phyloP scores from a whole-genome alignment of 805 yeast species.

The Starmerella potacharoeniae region DNA sequence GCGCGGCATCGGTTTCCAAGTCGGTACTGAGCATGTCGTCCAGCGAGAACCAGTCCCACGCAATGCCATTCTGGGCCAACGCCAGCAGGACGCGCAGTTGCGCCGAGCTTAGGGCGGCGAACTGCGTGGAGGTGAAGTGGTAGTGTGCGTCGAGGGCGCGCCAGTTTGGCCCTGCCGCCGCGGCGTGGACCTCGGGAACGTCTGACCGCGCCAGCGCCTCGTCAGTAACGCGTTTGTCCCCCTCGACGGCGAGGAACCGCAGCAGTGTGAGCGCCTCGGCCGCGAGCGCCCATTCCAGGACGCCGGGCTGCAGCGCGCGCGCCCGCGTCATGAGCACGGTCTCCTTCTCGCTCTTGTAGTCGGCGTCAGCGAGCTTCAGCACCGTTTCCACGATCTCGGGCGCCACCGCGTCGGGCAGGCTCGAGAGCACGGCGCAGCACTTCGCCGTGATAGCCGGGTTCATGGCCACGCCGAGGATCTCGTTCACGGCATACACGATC shows the following conservation, averaged over 20 bases:
- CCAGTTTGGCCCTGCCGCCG: not conserved
- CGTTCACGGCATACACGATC: not conserved
- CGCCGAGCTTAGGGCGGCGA: not conserved
- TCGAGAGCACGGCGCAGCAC: not conserved
- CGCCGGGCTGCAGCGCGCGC: not conserved
- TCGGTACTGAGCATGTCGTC: not conserved
- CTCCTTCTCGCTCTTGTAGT: not conserved
- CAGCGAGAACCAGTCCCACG: conserved; percentile 4
- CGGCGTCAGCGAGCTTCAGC: not conserved
- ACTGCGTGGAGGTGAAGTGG: not conserved
- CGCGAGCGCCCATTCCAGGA: conserved; percentile 11
- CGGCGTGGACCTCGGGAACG: conserved; percentile 9
- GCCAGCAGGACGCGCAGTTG: conserved; percentile 2
- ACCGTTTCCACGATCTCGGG: not conserved
- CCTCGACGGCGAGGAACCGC: not conserved
- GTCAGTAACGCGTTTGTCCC: not conserved
- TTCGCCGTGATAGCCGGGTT: not conserved
- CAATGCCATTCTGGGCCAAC: not conserved
- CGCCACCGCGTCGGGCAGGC: not conserved
- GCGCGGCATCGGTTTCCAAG: not conserved
- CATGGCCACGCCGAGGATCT: not conserved
- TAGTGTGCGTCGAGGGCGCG: not conserved
- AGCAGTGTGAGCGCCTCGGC: not conserved
- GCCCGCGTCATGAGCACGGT: not conserved
- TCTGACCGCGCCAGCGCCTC: not conserved